These are phyloP conservation scores for Dispira parvispora DNA, from an alignment of 192 early-diverging fungal species.

Conservation along the genomic window DNA sequence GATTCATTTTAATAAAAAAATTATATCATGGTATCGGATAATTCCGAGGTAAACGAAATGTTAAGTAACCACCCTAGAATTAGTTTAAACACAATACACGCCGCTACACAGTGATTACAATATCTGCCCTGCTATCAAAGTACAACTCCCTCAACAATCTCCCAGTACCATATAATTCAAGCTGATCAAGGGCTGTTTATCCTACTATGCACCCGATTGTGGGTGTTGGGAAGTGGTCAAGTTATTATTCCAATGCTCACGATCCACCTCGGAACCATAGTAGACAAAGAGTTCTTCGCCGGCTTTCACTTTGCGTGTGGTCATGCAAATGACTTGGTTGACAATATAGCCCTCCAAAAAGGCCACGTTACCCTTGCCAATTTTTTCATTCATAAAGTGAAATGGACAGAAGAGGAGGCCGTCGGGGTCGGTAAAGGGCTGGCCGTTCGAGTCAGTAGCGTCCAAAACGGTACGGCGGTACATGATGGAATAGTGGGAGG, in stretches of 20 bases:
- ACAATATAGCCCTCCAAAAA: conserved; percentile 67
- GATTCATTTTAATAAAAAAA: too few species aligned
- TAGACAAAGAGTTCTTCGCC: conserved; percentile 80
- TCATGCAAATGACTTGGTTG: conserved; percentile 76
- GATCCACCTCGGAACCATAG: conserved; percentile 71
- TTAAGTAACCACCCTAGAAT: too few species aligned
- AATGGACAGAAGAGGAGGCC: conserved; percentile 63
- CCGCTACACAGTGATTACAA: too few species aligned
- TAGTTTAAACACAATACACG: too few species aligned
- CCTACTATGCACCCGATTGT: too few species aligned
- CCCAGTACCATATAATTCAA: too few species aligned
- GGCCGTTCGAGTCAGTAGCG: conserved; percentile 66
- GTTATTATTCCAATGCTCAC: conserved; percentile 38
- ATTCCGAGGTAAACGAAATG: too few species aligned
- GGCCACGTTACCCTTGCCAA: conserved; percentile 39
- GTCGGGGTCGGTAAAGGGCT: conserved; percentile 49
- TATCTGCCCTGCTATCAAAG: too few species aligned
- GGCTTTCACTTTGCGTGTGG: conserved; percentile 40
- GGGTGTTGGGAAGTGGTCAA: too few species aligned
- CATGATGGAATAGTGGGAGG: conserved; percentile 79
- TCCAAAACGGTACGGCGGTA: conserved; percentile 83
- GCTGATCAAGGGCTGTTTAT: too few species aligned
- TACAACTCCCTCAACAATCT: too few species aligned
- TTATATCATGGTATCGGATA: too few species aligned
- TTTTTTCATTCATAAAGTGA: conserved; percentile 79